Base-by-base conservation (phyloP, 2,329 filamentous ascomycete genomes). In the Pyrenophora seminiperda region DNA sequence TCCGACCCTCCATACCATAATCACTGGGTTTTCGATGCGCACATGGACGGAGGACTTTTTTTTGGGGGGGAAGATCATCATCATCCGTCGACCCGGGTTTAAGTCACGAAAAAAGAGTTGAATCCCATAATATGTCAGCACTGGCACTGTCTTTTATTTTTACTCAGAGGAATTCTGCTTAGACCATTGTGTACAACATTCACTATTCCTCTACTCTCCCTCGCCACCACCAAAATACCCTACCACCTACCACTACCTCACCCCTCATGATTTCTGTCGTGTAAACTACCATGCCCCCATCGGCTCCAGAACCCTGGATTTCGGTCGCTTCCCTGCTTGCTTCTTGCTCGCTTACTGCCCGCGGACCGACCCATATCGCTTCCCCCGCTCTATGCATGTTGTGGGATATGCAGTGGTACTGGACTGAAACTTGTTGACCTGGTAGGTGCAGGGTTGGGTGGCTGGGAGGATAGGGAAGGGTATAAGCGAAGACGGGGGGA, bases 371-470 rank as follows among this genome's bases (percentile, higher is more conserved):
- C 14, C 22, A 3, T 30, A 31, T 17, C 20, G 20, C 32, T 29
- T 19, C 14, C 32, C 32, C 27, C 17, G 19, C 19, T 36, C 13
- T 36, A 32, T 30, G 54, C 15, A 50, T 30, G 40, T 32, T 33
- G 41, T 33, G 41, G 41, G 40, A 14, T 24, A 53, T 49, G 49
- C 22, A 22, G 51, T 59, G 49, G 24, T 7, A 56, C 54, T 24
- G 14, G 38, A 34, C 40, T 59, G 57, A 59, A 58, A 59, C 57
- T 47, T 58, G 48, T 55, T 59, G 51, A 31, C 40, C 19, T 22
- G 13, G 14, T 30, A 19, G 11, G 18, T 13, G 32, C 14, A 29
- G 39, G n/a, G 24, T 34, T 5, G n/a, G 20, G 30, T 22, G 20
- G 20, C 20, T 22, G 20, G 20, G 20, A 22, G 4, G 24, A 11